These are phyloP conservation scores for Geranomyces variabilis DNA, from an alignment of 192 early-diverging fungal genomes.

Conservation along the genomic window DNA sequence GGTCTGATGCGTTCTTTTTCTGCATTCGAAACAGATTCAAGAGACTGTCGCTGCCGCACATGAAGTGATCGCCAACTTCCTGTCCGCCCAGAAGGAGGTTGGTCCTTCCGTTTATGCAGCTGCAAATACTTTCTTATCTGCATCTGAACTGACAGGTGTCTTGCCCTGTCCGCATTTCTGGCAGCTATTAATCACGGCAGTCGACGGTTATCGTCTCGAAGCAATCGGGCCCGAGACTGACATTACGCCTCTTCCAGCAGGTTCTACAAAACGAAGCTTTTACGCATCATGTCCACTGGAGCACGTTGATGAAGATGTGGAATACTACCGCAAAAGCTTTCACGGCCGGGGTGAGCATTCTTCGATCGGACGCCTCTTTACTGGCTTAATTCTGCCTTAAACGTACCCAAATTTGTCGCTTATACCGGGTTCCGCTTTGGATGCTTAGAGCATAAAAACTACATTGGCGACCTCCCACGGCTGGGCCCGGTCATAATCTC, in stretches of 20 bases:
- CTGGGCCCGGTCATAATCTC: constrained; percentile 46
- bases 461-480: constrained; percentile 30
- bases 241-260: not conserved
- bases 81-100: constrained; percentile 19
- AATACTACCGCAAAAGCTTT: constrained; percentile 41
- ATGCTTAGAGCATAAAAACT: constrained; percentile 36
- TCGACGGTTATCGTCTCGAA: constrained; percentile 34
- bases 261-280: not conserved
- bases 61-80: not conserved
- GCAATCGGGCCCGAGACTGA: constrained; percentile 22
- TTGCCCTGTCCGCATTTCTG: not conserved
- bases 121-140: no score
- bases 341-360: constrained; percentile 6
- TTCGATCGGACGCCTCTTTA: no score
- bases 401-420: not conserved
- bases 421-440: no score
- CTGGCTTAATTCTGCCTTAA: no score
- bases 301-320: constrained; percentile 35
- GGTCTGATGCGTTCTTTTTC: not conserved
- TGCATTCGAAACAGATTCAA: constrained; percentile 10
- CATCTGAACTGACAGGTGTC: no score
- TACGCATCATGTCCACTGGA: constrained; percentile 25
- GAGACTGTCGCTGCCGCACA: constrained; percentile 19
- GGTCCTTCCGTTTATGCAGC: no score
- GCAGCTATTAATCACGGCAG: constrained; percentile 19